Evolutionary conservation across 495 filamentous ascomycete genomes (phyloP).

Genomic region (Penicillium herquei): DNA sequence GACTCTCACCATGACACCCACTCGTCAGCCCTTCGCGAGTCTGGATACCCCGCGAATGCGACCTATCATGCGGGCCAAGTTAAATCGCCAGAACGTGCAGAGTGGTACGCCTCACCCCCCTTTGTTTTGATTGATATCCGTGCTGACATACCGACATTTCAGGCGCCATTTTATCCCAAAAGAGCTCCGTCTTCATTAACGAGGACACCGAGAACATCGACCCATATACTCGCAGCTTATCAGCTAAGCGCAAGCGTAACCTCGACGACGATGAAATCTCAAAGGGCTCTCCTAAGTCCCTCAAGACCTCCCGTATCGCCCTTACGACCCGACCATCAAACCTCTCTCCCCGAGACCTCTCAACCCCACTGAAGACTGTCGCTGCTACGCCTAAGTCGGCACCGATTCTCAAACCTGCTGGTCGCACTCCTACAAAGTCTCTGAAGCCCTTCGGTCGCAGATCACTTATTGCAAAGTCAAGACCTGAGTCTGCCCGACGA

Average conservation of each 20-base stretch:
- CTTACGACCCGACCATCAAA: conserved; percentile 30
- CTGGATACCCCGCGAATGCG: conserved; percentile 44
- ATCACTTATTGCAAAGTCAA: conserved; percentile 39
- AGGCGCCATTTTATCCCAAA: conserved; percentile 29
- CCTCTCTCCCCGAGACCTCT: conserved; percentile 23
- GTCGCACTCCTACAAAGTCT: conserved; percentile 40
- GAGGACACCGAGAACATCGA: conserved; percentile 80
- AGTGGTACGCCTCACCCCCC: conserved; percentile 45
- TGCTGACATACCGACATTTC: background rate
- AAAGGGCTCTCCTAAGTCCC: conserved; percentile 37
- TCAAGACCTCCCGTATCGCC: conserved; percentile 41
- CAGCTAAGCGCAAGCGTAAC: conserved; percentile 63
- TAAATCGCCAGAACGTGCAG: conserved; percentile 55
- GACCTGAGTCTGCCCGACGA: conserved; percentile 50
- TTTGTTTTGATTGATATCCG: background rate
- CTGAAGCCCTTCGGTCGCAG: conserved; percentile 35
- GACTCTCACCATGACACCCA: conserved; percentile 42
- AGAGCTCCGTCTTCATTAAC: conserved; percentile 47
- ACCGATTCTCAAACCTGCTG: conserved; percentile 36
- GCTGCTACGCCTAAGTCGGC: conserved; percentile 38
- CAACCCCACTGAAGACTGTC: conserved; percentile 36
- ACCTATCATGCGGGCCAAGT: conserved; percentile 39
- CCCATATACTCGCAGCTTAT: conserved; percentile 57
- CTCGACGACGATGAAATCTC: conserved; percentile 50
- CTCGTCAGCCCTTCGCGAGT: conserved; percentile 45